Percentiles rank a stretch among this genome's conserved stretches.
Evolutionary conservation across 2,329 filamentous ascomycete genomes (phyloP).

Genomic region (Penicillium griseofulvum): DNA sequence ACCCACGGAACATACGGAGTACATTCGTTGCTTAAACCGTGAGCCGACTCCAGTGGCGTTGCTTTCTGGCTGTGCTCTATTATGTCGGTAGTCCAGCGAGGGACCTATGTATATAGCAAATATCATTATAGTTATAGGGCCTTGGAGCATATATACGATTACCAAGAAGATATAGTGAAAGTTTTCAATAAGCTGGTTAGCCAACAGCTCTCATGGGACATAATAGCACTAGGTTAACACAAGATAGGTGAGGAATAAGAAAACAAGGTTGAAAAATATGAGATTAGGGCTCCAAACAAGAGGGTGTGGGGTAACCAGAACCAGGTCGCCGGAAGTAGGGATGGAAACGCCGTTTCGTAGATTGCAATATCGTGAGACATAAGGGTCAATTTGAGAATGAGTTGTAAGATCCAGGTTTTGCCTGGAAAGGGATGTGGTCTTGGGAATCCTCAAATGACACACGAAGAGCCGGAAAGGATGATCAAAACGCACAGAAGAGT

Average conservation of each 20-base stretch:
- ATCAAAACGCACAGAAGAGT: background rate
- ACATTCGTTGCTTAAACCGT: background rate
- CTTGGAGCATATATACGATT: background rate
- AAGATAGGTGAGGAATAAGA: conserved; percentile 10
- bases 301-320: background rate
- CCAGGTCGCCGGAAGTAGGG: conserved; percentile 14
- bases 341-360: conserved; percentile 24
- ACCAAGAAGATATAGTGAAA: background rate
- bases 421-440: conserved; percentile 2
- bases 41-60: background rate
- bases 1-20: background rate
- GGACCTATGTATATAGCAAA: background rate
- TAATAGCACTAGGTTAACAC: conserved; percentile 6
- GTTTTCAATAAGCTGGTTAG: background rate
- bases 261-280: conserved; percentile 6
- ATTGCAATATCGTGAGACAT: conserved; percentile 27
- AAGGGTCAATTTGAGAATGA: conserved; percentile 19
- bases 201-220: background rate
- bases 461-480: background rate
- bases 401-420: conserved; percentile 4
- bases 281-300: conserved; percentile 5
- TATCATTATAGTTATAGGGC: background rate
- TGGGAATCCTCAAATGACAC: background rate
- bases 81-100: background rate
- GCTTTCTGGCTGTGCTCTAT: background rate